Conservation (phyloP, 2,329 filamentous ascomycete genomes). For the Fusarium armeniacum region DNA sequence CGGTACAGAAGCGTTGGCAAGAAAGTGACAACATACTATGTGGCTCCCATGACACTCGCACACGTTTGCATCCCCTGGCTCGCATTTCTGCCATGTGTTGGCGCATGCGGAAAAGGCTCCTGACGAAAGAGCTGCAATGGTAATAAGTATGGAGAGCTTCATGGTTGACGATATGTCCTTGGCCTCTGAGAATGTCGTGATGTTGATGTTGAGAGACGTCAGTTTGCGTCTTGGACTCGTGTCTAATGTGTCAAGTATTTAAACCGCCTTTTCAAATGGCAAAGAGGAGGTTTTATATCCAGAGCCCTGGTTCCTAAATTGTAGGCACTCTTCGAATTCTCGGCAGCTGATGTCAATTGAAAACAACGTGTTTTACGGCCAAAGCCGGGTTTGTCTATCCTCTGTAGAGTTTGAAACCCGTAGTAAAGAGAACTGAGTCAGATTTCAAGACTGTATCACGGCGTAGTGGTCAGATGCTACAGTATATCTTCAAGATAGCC, state of each 20-base stretch:
- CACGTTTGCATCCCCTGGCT: background rate
- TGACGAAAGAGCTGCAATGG: background rate
- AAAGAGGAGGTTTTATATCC: background rate
- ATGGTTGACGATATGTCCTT: background rate
- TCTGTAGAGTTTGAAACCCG: background rate
- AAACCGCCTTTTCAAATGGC: background rate
- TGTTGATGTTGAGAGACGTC: rapidly evolving
- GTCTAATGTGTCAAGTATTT: background rate
- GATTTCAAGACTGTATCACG: background rate
- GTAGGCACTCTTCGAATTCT: rapidly evolving
- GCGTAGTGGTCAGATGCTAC: too few relatives aligned
- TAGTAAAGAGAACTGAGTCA: background rate
- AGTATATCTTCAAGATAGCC: rapidly evolving
- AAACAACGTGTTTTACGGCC: background rate
- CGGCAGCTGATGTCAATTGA: background rate
- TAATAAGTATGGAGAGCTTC: conserved; percentile 7
- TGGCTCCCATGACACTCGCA: conserved; percentile 3
- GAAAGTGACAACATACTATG: background rate
- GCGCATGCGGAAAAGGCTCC: conserved; percentile 5
- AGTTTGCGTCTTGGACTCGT: background rate
- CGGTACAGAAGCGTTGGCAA: rapidly evolving
- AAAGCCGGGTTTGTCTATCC: background rate
- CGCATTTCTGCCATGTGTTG: conserved; percentile 1
- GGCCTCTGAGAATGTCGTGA: background rate
- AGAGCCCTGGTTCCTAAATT: rapidly evolving